These are phyloP conservation scores for Puccinia novopanici DNA, from an alignment of 1,284 basidiomycete genomes.

Conservation along the genomic window DNA sequence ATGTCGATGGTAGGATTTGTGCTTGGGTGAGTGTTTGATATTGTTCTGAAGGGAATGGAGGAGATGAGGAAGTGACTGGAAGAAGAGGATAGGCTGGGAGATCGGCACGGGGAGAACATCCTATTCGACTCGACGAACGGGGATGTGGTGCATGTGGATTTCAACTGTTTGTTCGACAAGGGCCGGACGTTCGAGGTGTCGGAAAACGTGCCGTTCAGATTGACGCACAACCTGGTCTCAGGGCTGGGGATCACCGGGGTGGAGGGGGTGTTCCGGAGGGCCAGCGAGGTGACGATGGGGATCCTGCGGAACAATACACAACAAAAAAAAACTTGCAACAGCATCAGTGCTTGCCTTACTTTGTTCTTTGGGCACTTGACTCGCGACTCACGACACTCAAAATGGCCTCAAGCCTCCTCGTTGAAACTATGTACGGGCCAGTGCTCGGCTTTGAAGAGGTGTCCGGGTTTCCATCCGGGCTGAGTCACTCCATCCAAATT, in stretches of 20 bases:
- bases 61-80: no score
- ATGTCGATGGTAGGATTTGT: conserved; percentile 99
- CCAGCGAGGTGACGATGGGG: conserved; percentile 87
- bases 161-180: conserved; percentile 98
- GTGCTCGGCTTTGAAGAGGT: conserved; percentile 31
- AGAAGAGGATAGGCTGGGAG: conserved; percentile 72
- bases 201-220: conserved; percentile 89
- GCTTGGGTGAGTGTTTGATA: conserved; percentile 70
- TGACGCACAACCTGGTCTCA: conserved; percentile 92
- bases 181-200: conserved; percentile 85
- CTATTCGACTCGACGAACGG: conserved; percentile 85
- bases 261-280: conserved; percentile 90
- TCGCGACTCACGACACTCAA: background rate
- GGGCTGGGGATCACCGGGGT: conserved; percentile 90
- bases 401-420: background rate
- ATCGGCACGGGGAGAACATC: conserved; percentile 96
- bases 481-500: background rate
- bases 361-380: background rate
- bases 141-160: conserved; percentile 94
- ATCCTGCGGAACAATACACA: conserved; percentile 86
- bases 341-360: no score
- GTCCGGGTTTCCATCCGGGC: background rate
- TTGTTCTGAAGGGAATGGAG: no score
- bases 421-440: conserved; percentile 42
- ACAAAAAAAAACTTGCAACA: no score